Percentiles rank a stretch among this genome's conserved stretches.
Conservation (phyloP, 2,329 filamentous ascomycete species). For the Calonectria pauciramosa region DNA sequence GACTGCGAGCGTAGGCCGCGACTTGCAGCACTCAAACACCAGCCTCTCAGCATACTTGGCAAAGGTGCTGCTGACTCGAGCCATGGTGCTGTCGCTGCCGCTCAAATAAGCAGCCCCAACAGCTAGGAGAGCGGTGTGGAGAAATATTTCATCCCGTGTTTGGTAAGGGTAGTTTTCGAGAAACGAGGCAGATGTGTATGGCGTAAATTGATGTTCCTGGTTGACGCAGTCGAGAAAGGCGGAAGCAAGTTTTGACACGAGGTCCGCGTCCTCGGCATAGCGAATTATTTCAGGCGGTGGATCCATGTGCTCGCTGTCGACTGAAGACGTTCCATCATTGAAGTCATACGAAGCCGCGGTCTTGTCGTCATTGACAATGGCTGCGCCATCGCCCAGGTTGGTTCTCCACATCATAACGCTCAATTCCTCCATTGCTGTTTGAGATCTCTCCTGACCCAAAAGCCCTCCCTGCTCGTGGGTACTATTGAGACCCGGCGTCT, state of each 20-base stretch:
- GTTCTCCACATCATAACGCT: slow-evolving; percentile 7
- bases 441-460: neutral
- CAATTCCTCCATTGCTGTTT: neutral
- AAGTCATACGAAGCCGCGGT: neutral
- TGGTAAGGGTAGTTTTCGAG: neutral
- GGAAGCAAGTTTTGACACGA: neutral
- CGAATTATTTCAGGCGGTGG: neutral
- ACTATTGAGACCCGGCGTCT: neutral
- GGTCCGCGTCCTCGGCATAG: neutral
- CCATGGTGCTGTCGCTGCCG: neutral
- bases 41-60: neutral
- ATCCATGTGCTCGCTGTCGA: neutral
- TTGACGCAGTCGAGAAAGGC: neutral
- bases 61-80: neutral
- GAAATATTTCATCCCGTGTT: neutral
- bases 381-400: neutral
- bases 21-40: neutral
- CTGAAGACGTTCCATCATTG: neutral
- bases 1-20: neutral
- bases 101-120: neutral
- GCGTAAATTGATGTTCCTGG: neutral
- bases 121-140: neutral
- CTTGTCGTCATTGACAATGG: neutral
- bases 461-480: neutral
- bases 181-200: neutral